Base-by-base conservation (phyloP, 75 land plant species). In the Picea sitchensis region DNA sequence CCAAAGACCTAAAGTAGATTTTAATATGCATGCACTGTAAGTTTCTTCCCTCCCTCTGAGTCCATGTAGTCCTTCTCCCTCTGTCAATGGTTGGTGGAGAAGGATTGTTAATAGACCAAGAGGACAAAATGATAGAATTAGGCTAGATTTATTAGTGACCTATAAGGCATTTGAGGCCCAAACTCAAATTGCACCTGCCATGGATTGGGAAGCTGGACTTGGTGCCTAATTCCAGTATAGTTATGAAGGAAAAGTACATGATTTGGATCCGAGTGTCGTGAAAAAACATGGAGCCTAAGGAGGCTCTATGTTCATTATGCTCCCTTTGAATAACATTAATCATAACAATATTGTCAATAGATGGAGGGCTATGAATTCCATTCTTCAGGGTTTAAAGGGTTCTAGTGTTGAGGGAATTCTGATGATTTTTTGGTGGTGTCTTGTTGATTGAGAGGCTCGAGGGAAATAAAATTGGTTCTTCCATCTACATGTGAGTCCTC, bases 301-400 rank as follows among this genome's bases (percentile, higher is more conserved):
- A 11, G 92, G 92, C 34, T 95, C 95, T 59, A 95, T 94, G 78
- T 94, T 77, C 76, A 91, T 94, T 78, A 94, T 94, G 95, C 91
- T 94, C 79, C 95, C 97, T 76, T 47, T 94, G 79, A 95, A 94
- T 54, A 90, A 91, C 26, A 89, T 94, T 71, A 91, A 84, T 77
- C 80, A 75, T 47, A 83, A 81, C 38, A 79, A 90, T 44, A 75
- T 78, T 47, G 87, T 94, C 85, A 92, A 86, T 36, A 65, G 93
- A 83, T 73, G 36, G 82, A 92, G 88, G 83, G 95, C 95, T 59
- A 89, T 94, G 91, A 83, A 85, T 72, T 89, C 89, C 71, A 90
- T 91, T 91, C 26, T 94, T 57, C 86, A 76, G 82, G 97, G 93
- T 79, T 78, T 94, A 76, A 89, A 90, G 86, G 90, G 91, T 80